Evolutionary conservation across 331 rosid genomes (phyloP).

Genomic region (Rosa hybrid): DNA sequence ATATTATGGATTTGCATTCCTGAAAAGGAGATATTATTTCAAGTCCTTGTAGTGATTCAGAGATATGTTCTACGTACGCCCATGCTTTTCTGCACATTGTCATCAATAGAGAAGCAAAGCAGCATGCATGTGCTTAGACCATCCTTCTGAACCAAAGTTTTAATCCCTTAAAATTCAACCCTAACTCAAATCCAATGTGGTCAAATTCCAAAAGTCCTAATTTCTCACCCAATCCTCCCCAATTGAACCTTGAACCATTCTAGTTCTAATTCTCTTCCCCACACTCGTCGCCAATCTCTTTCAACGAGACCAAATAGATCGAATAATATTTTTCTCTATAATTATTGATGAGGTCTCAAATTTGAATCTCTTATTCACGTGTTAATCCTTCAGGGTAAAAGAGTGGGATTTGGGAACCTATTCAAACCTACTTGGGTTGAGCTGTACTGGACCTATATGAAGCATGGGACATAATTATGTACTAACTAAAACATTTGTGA

Average conservation of each 20-base stretch:
- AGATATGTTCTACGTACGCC: constrained; percentile 7
- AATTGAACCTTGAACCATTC: not conserved
- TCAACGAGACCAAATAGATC: not conserved
- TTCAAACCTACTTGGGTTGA: too few relatives aligned
- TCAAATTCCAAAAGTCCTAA: not conserved
- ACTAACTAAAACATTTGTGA: not conserved
- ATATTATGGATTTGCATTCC: not conserved
- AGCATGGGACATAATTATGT: not conserved
- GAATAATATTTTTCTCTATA: too few relatives aligned
- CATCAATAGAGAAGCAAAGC: constrained; percentile 8
- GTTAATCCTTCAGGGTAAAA: too few relatives aligned
- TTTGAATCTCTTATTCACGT: too few relatives aligned
- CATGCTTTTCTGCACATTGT: constrained; percentile 8
- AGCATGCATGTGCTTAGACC: not conserved
- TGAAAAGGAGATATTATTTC: constrained; percentile 5
- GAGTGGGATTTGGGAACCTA: too few relatives aligned
- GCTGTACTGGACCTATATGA: not conserved
- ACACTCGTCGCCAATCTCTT: not conserved
- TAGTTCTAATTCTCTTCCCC: not conserved
- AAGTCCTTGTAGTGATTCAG: not conserved
- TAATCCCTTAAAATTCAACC: not conserved
- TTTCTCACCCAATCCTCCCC: not conserved
- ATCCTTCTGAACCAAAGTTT: not conserved
- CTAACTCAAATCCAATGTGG: not conserved
- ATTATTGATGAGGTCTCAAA: too few relatives aligned